A percentile compares a stretch with the other conserved stretches of the same genome.
These are phyloP conservation scores for Peronospora destructor DNA, from an alignment of 352 stramenopile genomes.

Conservation along the genomic window DNA sequence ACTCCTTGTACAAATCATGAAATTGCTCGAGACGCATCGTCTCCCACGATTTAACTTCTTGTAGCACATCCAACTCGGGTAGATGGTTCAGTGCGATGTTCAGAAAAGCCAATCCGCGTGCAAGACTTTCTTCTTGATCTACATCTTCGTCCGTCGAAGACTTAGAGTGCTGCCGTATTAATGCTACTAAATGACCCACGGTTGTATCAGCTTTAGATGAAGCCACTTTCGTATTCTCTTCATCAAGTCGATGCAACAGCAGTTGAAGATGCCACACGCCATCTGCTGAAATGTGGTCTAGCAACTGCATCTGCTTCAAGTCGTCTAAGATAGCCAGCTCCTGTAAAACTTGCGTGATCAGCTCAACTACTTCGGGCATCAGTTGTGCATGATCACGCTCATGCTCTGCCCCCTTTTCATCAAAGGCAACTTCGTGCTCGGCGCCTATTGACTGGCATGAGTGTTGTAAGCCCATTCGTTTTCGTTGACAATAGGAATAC, in stretches of 20 bases:
- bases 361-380: conserved; percentile 60
- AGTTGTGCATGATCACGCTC: conserved; percentile 34
- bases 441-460: conserved; percentile 66
- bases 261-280: conserved; percentile 62
- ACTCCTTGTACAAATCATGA: conserved; percentile 44
- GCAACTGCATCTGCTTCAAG: conserved; percentile 74
- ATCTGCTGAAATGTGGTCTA: conserved; percentile 79
- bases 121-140: conserved; percentile 40
- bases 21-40: conserved; percentile 37
- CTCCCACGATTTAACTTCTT: conserved; percentile 32
- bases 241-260: conserved; percentile 38
- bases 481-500: conserved; percentile 65
- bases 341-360: conserved; percentile 70
- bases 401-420: conserved; percentile 26
- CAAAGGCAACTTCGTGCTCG: conserved; percentile 37
- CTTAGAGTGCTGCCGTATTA: conserved; percentile 12
- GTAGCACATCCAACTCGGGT: conserved; percentile 30
- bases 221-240: conserved; percentile 10
- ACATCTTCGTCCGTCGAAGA: conserved; percentile 33
- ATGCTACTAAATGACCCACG: conserved; percentile 29
- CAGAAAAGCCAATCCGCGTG: conserved; percentile 45
- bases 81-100: conserved; percentile 38
- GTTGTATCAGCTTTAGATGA: conserved; percentile 10
- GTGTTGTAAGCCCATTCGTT: conserved; percentile 68
- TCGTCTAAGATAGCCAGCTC: conserved; percentile 69